These are phyloP conservation scores for Arachnomyces sp. DNA, from an alignment of 2,329 filamentous ascomycete species.

Conservation along the genomic window DNA sequence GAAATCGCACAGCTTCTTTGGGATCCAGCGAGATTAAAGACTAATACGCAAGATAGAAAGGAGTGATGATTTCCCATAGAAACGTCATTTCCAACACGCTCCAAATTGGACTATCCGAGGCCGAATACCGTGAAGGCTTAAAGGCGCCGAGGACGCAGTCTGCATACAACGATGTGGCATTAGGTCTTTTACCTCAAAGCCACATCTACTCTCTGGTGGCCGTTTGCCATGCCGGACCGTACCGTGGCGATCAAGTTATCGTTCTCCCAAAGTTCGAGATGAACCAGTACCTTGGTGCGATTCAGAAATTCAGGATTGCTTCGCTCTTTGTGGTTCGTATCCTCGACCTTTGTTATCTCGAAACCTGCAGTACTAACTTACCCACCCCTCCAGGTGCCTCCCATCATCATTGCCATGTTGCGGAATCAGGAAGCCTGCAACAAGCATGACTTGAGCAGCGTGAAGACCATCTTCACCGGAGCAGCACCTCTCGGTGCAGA, in stretches of 20 bases:
- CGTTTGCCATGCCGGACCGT: conserved; percentile 58
- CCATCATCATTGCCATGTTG: conserved; percentile 70
- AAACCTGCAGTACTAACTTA: neutral
- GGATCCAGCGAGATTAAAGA: conserved; percentile 7
- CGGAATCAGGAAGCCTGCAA: conserved; percentile 55
- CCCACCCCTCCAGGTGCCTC: conserved; percentile 59
- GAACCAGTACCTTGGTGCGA: conserved; percentile 52
- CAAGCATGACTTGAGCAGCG: conserved; percentile 65
- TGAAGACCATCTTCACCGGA: conserved; percentile 61
- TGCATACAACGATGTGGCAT: conserved; percentile 48
- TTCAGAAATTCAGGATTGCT: conserved; percentile 62
- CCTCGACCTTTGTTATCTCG: neutral
- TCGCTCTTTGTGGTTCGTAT: conserved; percentile 53
- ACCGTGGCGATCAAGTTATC: conserved; percentile 65
- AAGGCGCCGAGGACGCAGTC: conserved; percentile 30
- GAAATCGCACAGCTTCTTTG: neutral
- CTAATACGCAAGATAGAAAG: conserved; percentile 50
- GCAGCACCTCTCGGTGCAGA: conserved; percentile 72
- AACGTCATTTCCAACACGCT: conserved; percentile 73
- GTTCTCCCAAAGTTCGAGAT: conserved; percentile 70
- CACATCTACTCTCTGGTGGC: conserved; percentile 76
- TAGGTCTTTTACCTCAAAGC: conserved; percentile 70
- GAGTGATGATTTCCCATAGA: conserved; percentile 71
- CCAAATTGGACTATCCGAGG: conserved; percentile 52
- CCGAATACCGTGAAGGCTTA: conserved; percentile 21